Evolutionary conservation across 192 early-diverging fungal genomes (phyloP), one percentile per base, ranked within the genome.

Genomic region (Linnemannia zychae): DNA sequence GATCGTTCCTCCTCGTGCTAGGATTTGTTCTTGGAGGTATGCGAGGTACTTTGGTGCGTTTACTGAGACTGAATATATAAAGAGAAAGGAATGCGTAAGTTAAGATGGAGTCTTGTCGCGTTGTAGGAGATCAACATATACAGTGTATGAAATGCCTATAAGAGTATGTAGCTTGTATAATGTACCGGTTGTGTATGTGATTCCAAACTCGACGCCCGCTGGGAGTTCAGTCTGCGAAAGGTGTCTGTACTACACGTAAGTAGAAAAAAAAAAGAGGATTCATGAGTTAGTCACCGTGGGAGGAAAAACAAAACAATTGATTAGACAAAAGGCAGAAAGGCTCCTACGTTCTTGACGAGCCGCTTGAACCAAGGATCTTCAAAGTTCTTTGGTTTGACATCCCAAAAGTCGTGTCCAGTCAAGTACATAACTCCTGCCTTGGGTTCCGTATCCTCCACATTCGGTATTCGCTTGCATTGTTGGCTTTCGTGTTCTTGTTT

Each of bases 31-130:
- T 33, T 85, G 72, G 22, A 96, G 87, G 86, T 91, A 96, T 40
- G 52, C 49, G 28, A 96, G 84, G 74, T 96, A 96, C 53, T 90
- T 91, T 18, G 92, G 90, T 11, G 93, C 86, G 77, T 96, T 93
- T 67, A 96, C 90, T 1, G 90, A 86, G 16, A 93, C 94, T 88
- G 71, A 16, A 28, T 5, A 52, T 24, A 24, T 12, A 69, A n/a
- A 4, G 17, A 1, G 60, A 36, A n/a, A 74, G 17, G 63, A 33
- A 75, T 28, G 74, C 11, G n/a, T 65, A 7, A 66, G 17, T 33
- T 7, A 31, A 50, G 88, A 53, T 37, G 50, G n/a, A 67, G 37
- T 44, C 40, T 44, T 6, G 40, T 44, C 44, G 46, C 17, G 70
- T 50, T 46, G 38, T 49, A 17, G 22, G 33, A 17, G 36, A 24